Evolutionary conservation across 495 filamentous ascomycete genomes (phyloP).

Genomic region (Stereocaulon alpinum): DNA sequence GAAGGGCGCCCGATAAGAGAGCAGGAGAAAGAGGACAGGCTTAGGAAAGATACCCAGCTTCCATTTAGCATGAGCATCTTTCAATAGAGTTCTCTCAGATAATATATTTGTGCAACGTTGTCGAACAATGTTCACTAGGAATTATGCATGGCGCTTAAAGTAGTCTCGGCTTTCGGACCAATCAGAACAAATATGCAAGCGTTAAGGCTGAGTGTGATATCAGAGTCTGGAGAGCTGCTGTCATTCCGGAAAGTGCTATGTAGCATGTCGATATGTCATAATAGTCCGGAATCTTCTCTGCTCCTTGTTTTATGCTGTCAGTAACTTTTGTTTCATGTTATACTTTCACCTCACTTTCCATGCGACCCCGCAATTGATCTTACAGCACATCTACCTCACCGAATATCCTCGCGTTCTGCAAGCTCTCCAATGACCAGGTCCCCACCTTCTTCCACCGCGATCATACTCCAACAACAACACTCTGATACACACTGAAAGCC

Average conservation of each 20-base stretch:
- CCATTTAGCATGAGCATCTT: too few species aligned
- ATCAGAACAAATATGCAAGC: not conserved
- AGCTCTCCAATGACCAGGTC: not conserved
- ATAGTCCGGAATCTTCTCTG: not conserved
- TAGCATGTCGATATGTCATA: not conserved
- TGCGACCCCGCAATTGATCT: not conserved
- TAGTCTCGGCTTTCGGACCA: not conserved
- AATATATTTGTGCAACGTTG: not conserved
- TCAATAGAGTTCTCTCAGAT: not conserved
- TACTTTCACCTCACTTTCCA: not conserved
- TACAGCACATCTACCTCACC: not conserved
- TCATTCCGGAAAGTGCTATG: not conserved
- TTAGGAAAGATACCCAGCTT: too few species aligned
- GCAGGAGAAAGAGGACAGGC: constrained; percentile 15
- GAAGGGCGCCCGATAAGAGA: constrained; percentile 15
- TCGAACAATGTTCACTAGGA: not conserved
- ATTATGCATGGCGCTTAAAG: constrained; percentile 3
- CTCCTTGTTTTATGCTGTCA: not conserved
- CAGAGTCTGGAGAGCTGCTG: not conserved
- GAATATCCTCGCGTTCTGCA: not conserved
- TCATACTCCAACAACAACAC: not conserved
- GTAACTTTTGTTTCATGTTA: constrained; percentile 4
- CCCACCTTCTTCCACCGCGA: not conserved
- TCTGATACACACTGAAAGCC: not conserved
- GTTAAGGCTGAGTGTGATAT: constrained; percentile 12